phyloP scores from a whole-genome alignment of 2,329 filamentous ascomycete species.

The Cercospora sp. region DNA sequence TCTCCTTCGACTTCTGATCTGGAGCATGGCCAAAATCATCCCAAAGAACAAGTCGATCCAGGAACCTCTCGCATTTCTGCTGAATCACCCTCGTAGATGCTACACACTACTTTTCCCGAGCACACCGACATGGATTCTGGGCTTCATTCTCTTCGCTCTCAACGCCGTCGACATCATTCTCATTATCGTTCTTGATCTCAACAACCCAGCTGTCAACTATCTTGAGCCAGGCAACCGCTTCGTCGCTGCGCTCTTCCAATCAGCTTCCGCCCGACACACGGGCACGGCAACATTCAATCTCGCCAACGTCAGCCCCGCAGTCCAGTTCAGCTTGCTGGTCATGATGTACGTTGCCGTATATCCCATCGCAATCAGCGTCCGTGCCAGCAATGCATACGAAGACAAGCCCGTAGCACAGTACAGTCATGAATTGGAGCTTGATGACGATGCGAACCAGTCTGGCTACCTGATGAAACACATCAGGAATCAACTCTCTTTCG shows the following conservation, averaged over 20 bases:
- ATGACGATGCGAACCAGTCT: slow-evolving; percentile 11
- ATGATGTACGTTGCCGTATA: slow-evolving; percentile 68
- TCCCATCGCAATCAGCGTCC: slow-evolving; percentile 62
- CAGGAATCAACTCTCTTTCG: slow-evolving; percentile 49
- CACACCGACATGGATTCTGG: slow-evolving; percentile 60
- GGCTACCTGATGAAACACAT: slow-evolving; percentile 47
- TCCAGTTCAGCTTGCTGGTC: slow-evolving; percentile 58
- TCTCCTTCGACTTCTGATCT: slow-evolving; percentile 59
- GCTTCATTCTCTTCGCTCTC: slow-evolving; percentile 52
- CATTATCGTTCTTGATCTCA: slow-evolving; percentile 57
- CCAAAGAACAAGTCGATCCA: slow-evolving; percentile 47
- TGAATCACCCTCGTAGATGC: slow-evolving; percentile 63
- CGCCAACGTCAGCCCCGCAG: slow-evolving; percentile 33
- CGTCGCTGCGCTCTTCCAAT: slow-evolving; percentile 61
- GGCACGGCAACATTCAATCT: slow-evolving; percentile 36
- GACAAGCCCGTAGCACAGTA: slow-evolving; percentile 63
- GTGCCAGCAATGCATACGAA: slow-evolving; percentile 62
- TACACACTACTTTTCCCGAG: slow-evolving; percentile 64
- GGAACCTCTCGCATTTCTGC: slow-evolving; percentile 54
- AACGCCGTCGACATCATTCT: slow-evolving; percentile 56
- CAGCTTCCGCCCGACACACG: slow-evolving; percentile 32
- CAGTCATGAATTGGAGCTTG: slow-evolving; percentile 35
- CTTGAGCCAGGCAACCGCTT: slow-evolving; percentile 48
- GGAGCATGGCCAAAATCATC: slow-evolving; percentile 43
- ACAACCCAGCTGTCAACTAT: slow-evolving; percentile 53